Evolutionary conservation across 1,284 basidiomycete species (phyloP), one percentile per base, ranked within the genome.

Genomic region (Xerocomus cyaneibrunnescens): DNA sequence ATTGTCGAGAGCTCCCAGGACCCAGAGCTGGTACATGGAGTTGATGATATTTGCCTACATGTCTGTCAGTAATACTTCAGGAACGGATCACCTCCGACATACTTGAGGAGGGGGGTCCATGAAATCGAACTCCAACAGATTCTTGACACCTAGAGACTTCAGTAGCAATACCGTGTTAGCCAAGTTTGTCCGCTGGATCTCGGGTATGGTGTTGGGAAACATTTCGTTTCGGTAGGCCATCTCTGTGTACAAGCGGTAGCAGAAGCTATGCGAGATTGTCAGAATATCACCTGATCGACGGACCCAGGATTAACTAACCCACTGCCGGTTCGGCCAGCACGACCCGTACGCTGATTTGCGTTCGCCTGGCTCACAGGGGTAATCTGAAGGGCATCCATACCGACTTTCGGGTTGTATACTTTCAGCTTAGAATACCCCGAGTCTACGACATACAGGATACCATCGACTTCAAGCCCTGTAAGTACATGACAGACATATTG

Each of bases 21-120:
- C 94, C 96, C 97, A 99, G 21, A 99, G 84, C 71, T 98, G 95
- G 70, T 98, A 98, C 95, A 98, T 98, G 3, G 94, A 97, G 68
- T 97, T 98, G 43, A 96, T 76, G 60, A 95, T 96, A 67, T 96
- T 96, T 54, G 90, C 91, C 84, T 92, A 60, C 2, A 51, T 16
- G 25, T 17, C 17, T 16, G 39, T 52, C 25, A 46, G 39, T 22
- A 74, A 75, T 9, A 74, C 76, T 75, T 75, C 59, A 75, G 56
- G 78, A 64, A 77, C 72, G 57, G 77, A 77, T 58, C 77, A 9
- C 28, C 22, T 19, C 31, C 75, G 42, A 84, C 45, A 21, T 58
- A 83, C 82, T 85, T 95, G 75, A 74, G 72, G 95, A 12, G 97
- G 97, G 9, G 97, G 97, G 70, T 99, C 97, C 97, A 99, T 99